Base-by-base conservation (phyloP, 2,329 filamentous ascomycete species). In the Huntiella moniliformis region DNA sequence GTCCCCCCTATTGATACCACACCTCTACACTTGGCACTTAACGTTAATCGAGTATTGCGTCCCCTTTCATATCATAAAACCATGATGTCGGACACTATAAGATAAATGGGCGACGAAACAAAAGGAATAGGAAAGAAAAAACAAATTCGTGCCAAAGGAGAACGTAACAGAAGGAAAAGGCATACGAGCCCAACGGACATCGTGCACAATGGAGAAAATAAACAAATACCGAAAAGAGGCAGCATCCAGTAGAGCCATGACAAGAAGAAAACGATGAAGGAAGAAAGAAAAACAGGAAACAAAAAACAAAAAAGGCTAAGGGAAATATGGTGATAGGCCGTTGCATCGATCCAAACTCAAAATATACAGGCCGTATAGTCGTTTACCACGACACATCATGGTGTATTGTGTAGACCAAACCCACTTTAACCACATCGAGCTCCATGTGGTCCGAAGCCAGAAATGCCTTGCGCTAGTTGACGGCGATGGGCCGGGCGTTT, bases 111-210 rank as follows among this genome's bases (percentile, higher is more conserved):
- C 17, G 35, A 35, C 34, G 22, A 43, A 38, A 42, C 31, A 31
- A 33, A 42, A 33, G 31, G 22, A 46, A 36, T 17, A 46, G 36
- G 44, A 34, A 50, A 50, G 50, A 53, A 51, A 53, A 49, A 45
- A 52, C 52, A 53, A 51, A 53, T 51, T 51, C 48, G 50, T 28
- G 5, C 41, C 45, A 48, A 50, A 46, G 42, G 17, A 47, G 38
- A 47, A 38, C 32, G 35, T 36, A 47, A 43, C 45, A 39, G 31
- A 38, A 22, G 31, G 33, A 32, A 35, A 41, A 46, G 36, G 36
- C 22, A 28, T 28, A 28, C 22, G 22, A 28, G 22, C 22, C 22
- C 22, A 28, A 28, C 7, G 22, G 22, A 28, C 22, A 8, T 10
- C 22, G 22, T 8, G 22, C 22, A 28, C 22, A 28, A 28, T 28